Base-by-base conservation (phyloP, 441 rosid genomes). In the Croton setiger region DNA sequence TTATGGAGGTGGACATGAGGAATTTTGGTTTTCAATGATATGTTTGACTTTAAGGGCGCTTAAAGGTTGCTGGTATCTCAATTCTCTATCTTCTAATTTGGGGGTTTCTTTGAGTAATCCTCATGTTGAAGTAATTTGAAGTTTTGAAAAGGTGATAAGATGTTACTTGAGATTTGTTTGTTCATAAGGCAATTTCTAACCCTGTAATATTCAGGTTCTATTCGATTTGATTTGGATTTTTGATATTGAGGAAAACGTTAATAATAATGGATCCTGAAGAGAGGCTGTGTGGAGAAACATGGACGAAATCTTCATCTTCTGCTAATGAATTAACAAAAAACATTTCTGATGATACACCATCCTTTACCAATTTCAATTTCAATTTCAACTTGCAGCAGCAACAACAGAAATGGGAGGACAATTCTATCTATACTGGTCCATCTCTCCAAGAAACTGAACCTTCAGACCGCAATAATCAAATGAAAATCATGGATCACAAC, bases 251-350 rank as follows among this genome's bases (percentile, higher is more conserved):
- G 52, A 65, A 70, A 63, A 82, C 71, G 55, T 70, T n/a, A n/a
- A n/a, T 70, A 73, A 60, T 36, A 71, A 93, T 88, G 98, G 93
- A 93, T 79, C 76, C 57, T 23, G 83, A 84, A 60, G 88, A 86
- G 5, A 81, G 78, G 71, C 68, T 80, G 43, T 67, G 70, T 60
- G 64, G 65, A 3, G 88, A 84, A 60, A 72, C 79, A 70, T 85
- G 96, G 93, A 82, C 73, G 67, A 84, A 76, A 63, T 67, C 84
- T 66, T 71, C 83, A 59, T 63, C 87, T 33, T 63, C 83, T 13
- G 63, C 57, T 44, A 75, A 78, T 14, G 84, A 76, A 56, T 71
- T 81, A 64, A 74, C 72, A 4, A 76, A 80, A 71, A 74, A 63
- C 39, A 68, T 75, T 27, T 63, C 75, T 31, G 65, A 76, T 0